Evolutionary conservation across 345 rosid species (phyloP), one percentile per base, ranked within the genome.

Genomic region (Balakata baccata): DNA sequence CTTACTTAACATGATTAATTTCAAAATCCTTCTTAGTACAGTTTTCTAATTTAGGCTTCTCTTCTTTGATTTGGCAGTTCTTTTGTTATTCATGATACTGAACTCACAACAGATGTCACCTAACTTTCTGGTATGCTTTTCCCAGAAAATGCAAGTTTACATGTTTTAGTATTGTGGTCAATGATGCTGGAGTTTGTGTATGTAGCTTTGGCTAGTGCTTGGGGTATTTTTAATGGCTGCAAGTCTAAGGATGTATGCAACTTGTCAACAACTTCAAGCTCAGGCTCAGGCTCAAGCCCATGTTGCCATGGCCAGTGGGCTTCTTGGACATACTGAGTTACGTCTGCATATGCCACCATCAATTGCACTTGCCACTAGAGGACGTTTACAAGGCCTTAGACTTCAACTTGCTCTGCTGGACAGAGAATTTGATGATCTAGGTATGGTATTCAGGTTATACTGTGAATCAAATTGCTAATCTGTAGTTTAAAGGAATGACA

Each of bases 321-420:
- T 70, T 64, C 82, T 79, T 74, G 75, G 78, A 43, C 82, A 70
- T 20, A 79, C 78, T 7, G 82, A 79, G 59, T 37, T 79, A 20
- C 69, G 82, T 56, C 58, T 79, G 78, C 82, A 74, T 29, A 70
- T 79, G 78, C 82, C 72, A 3, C 67, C 72, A 20, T 57, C 82
- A 18, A 74, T 79, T 47, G 82, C 75, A 9, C 71, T 79, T 64
- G 77, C 82, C 8, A 74, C 78, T 17, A 74, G 82, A 64, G 82
- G 82, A 23, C 82, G 78, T 50, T 59, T 79, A 52, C 78, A 79
- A 59, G 78, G 82, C 29, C 78, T 74, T 18, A 74, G 82, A 43
- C 82, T 79, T 61, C 82, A 79, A 65, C 82, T 79, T 65, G 78
- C 82, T 20, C 78, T 74, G 58, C 75, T 79, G 16, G 82, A 79